Conservation (phyloP, 2,329 filamentous ascomycete species). For the Cytospora mali region DNA sequence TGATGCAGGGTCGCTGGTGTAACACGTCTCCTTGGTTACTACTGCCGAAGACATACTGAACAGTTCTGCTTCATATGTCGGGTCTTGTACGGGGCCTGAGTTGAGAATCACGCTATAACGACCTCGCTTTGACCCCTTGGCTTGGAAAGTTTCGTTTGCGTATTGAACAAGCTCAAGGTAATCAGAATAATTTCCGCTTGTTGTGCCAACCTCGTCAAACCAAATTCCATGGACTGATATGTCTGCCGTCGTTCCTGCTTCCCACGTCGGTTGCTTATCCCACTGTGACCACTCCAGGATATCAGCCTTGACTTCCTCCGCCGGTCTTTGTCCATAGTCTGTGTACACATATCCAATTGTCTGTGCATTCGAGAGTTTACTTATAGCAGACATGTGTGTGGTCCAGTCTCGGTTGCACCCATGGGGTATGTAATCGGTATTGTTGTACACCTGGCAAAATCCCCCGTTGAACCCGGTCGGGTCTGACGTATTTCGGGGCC, state of each 20-base stretch:
- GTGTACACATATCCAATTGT: slow-evolving; percentile 29
- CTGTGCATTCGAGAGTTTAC: slow-evolving; percentile 28
- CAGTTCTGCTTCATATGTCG: slow-evolving; percentile 45
- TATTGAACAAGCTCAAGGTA: slow-evolving; percentile 22
- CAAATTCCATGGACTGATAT: slow-evolving; percentile 30
- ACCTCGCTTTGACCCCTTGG: slow-evolving; percentile 1
- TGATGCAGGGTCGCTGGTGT: slow-evolving; percentile 20
- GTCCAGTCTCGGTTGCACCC: slow-evolving; percentile 31
- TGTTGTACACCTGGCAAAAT: slow-evolving; percentile 25
- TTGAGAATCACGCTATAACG: slow-evolving; percentile 28
- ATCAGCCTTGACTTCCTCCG: slow-evolving; percentile 20
- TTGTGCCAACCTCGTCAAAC: slow-evolving; percentile 29
- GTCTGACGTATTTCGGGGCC: slow-evolving; percentile 26
- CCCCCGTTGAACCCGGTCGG: slow-evolving; percentile 23
- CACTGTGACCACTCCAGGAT: slow-evolving; percentile 28
- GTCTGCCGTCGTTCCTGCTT: slow-evolving; percentile 18
- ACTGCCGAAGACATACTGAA: slow-evolving; percentile 28
- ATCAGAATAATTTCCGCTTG: slow-evolving; percentile 7
- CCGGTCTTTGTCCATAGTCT: slow-evolving; percentile 20
- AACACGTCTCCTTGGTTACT: slow-evolving; percentile 31
- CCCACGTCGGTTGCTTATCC: slow-evolving; percentile 24
- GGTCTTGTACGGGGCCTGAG: slow-evolving; percentile 23
- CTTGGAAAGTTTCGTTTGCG: slow-evolving; percentile 23
- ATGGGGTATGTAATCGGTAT: slow-evolving; percentile 25
- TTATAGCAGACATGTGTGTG: slow-evolving; percentile 27